phyloP scores from a whole-genome alignment of 306 rosid species.

The Cicer judaicum region DNA sequence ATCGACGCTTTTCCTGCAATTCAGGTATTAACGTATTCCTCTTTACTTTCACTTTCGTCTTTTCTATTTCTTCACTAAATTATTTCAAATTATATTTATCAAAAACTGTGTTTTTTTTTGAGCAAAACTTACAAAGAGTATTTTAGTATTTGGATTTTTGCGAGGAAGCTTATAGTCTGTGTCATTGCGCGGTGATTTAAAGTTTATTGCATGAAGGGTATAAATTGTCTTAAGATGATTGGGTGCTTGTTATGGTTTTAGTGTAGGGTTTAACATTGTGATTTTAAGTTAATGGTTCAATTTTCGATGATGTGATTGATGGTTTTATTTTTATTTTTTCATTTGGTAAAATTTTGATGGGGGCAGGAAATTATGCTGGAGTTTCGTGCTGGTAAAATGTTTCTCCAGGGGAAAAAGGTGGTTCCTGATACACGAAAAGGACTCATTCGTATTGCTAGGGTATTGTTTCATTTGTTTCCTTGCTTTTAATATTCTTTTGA shows the following conservation, averaged over 20 bases:
- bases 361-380: constrained; percentile 82
- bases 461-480: constrained; percentile 28
- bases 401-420: constrained; percentile 70
- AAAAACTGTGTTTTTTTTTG: not conserved
- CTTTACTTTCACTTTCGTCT: not conserved
- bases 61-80: not conserved
- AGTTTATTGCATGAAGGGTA: not conserved
- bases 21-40: constrained; percentile 54
- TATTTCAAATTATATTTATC: not conserved
- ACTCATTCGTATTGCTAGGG: constrained; percentile 88
- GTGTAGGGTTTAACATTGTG: constrained; percentile 13
- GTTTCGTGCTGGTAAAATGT: constrained; percentile 96
- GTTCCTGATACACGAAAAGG: constrained; percentile 86
- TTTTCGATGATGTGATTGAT: not conserved
- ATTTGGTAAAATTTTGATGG: constrained; percentile 32
- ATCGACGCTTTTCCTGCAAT: constrained; percentile 49
- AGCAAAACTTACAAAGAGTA: not conserved
- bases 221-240: not conserved
- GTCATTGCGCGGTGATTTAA: not conserved
- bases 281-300: constrained; percentile 19
- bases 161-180: not conserved
- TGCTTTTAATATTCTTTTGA: not conserved
- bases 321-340: not conserved
- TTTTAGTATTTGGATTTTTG: not conserved
- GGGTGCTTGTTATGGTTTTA: not conserved